A percentile compares a stretch with the other conserved stretches of the same genome.
phyloP scores from a whole-genome alignment of 257 asterid genomes.

The Nemophila menziesii region DNA sequence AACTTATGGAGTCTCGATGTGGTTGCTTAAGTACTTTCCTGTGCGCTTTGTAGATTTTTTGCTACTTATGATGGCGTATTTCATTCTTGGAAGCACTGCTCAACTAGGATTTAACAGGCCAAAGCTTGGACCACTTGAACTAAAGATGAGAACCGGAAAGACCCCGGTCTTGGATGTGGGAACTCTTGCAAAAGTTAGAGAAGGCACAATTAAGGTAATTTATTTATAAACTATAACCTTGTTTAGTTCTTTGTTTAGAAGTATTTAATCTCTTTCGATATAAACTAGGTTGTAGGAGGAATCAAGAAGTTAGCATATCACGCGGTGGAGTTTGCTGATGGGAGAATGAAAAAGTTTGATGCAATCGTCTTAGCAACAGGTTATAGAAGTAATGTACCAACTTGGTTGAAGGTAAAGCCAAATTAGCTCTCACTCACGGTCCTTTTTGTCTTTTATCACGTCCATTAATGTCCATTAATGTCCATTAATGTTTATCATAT shows the following conservation, averaged over 20 bases:
- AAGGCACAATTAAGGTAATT: conserved; percentile 25
- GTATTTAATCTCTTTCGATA: too few species aligned
- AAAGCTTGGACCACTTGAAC: conserved; percentile 23
- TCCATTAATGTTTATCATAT: too few species aligned
- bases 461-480: too few species aligned
- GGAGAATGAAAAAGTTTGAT: conserved; percentile 21
- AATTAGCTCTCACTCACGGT: background rate
- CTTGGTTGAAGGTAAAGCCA: conserved; percentile 25
- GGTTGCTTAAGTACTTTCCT: conserved; percentile 26
- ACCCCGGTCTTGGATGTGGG: conserved; percentile 33
- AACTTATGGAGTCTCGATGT: conserved; percentile 32
- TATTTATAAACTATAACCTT: too few species aligned
- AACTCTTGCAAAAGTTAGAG: conserved; percentile 15
- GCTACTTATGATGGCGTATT: conserved; percentile 16
- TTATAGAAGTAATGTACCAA: conserved; percentile 22
- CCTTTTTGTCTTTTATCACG: too few species aligned
- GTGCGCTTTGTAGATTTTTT: conserved; percentile 21
- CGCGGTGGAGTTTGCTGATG: conserved; percentile 29
- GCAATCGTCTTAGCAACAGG: conserved; percentile 31
- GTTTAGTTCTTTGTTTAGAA: too few species aligned
- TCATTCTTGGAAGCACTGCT: conserved; percentile 26
- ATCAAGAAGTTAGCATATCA: conserved; percentile 16
- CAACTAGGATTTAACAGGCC: conserved; percentile 19
- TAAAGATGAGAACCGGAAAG: conserved; percentile 23
- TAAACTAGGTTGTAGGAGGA: conserved; percentile 29